Conservation (phyloP, 1,284 basidiomycete species). For the Polyporus tsugae region DNA sequence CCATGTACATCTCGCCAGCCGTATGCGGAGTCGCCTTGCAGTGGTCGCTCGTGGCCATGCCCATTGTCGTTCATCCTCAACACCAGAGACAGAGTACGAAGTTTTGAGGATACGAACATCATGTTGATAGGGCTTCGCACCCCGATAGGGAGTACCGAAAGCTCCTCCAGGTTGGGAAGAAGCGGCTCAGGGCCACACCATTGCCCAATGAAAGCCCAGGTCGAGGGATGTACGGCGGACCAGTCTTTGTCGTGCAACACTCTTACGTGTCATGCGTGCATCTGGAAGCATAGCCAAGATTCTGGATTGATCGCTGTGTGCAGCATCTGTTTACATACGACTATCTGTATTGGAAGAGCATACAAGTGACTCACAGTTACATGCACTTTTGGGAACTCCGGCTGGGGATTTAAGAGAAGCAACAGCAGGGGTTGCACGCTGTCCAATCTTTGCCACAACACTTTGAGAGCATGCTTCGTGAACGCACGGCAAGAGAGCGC, state of each 20-base stretch:
- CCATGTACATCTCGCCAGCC: too few species aligned
- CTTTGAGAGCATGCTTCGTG: neutral
- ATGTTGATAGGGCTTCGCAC: neutral
- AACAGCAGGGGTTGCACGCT: neutral
- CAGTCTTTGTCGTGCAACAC: neutral
- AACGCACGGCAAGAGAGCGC: neutral
- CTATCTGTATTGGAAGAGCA: neutral
- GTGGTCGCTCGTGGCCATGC: neutral
- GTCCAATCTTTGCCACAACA: neutral
- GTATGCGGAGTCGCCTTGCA: too few species aligned
- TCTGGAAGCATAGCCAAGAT: neutral
- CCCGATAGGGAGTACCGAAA: neutral
- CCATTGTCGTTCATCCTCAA: neutral
- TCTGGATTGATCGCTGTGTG: neutral
- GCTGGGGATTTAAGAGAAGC: neutral
- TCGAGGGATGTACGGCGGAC: neutral
- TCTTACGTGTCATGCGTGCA: neutral
- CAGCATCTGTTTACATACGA: neutral
- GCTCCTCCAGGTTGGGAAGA: neutral
- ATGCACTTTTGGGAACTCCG: neutral
- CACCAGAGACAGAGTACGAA: neutral
- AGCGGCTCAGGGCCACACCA: conserved; percentile 1
- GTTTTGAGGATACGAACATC: neutral
- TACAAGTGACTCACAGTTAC: neutral
- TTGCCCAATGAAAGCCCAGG: neutral